Percentiles rank a stretch among this genome's conserved stretches.
phyloP scores from a whole-genome alignment of 805 yeast species.

The Hanseniaspora singularis region DNA sequence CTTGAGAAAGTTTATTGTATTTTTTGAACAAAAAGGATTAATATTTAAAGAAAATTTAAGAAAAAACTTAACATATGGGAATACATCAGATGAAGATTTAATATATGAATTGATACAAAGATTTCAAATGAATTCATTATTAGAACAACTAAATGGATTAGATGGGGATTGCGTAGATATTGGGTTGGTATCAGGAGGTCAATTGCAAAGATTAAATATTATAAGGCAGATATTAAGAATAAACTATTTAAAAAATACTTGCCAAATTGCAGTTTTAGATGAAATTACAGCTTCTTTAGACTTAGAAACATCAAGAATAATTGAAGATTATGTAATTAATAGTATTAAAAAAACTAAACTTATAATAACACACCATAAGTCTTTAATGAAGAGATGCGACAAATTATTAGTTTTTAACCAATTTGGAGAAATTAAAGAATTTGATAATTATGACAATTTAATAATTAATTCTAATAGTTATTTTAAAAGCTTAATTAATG shows the following conservation, averaged over 20 bases:
- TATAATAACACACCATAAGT: slow-evolving; percentile 62
- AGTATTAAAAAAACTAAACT: slow-evolving; percentile 30
- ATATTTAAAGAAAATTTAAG: slow-evolving; percentile 63
- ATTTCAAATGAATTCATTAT: slow-evolving; percentile 45
- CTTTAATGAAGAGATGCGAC: slow-evolving; percentile 50
- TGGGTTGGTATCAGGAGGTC: slow-evolving; percentile 71
- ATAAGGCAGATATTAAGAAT: slow-evolving; percentile 66
- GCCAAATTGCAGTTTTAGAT: slow-evolving; percentile 51
- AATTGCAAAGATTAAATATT: slow-evolving; percentile 70
- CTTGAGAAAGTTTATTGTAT: slow-evolving; percentile 44
- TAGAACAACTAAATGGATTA: slow-evolving; percentile 43
- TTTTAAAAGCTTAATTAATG: slow-evolving; percentile 3
- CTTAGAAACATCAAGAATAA: slow-evolving; percentile 39
- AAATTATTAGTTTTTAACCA: slow-evolving; percentile 36
- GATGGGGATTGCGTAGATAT: slow-evolving; percentile 47
- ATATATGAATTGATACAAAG: slow-evolving; percentile 33
- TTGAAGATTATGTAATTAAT: slow-evolving; percentile 39
- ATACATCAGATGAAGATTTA: slow-evolving; percentile 29
- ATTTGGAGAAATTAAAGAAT: slow-evolving; percentile 38
- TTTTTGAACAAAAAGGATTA: slow-evolving; percentile 65
- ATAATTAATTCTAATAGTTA: slow-evolving; percentile 15
- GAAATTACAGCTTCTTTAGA: slow-evolving; percentile 88
- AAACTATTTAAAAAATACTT: slow-evolving; percentile 35
- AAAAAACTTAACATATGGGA: slow-evolving; percentile 62
- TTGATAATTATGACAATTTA: slow-evolving; percentile 32